These are phyloP conservation scores for Cercospora citrullina DNA, from an alignment of 2,329 filamentous ascomycete species.

Conservation along the genomic window DNA sequence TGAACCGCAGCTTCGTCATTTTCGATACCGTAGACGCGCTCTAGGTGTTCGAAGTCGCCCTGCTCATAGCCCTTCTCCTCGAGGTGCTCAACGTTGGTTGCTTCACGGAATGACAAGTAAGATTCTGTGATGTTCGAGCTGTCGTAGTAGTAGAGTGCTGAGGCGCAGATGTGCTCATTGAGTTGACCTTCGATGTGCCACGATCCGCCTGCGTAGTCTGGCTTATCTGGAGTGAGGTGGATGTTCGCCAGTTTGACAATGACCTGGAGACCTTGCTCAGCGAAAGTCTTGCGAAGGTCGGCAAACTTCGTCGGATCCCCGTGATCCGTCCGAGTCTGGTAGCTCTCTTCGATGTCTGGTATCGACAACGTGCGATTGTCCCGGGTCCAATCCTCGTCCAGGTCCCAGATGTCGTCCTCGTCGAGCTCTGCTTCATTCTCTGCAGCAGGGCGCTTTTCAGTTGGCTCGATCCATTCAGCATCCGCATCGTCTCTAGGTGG, in stretches of 20 bases:
- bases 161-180: constrained; percentile 66
- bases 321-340: neutral
- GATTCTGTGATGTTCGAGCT: constrained; percentile 59
- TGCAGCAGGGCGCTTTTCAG: constrained; percentile 5
- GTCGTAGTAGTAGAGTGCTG: constrained; percentile 64
- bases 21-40: constrained; percentile 36
- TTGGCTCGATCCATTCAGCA: constrained; percentile 14
- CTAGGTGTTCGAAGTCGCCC: constrained; percentile 22
- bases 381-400: constrained; percentile 14
- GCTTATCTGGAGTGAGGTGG: constrained; percentile 59
- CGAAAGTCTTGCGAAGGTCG: constrained; percentile 38
- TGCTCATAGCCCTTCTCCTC: constrained; percentile 24
- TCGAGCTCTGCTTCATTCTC: constrained; percentile 13
- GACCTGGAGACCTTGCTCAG: constrained; percentile 55
- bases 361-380: constrained; percentile 14
- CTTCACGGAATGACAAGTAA: constrained; percentile 53
- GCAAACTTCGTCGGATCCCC: neutral
- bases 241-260: constrained; percentile 64
- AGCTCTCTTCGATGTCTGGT: constrained; percentile 15
- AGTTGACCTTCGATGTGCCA: constrained; percentile 54
- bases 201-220: constrained; percentile 54
- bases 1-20: constrained; percentile 41
- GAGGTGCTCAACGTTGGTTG: constrained; percentile 14
- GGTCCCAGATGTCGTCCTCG: constrained; percentile 16
- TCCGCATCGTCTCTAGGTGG: constrained; percentile 11